These are phyloP conservation scores for Anisogramma anomala DNA, from an alignment of 2,329 filamentous ascomycete species.

Conservation along the genomic window DNA sequence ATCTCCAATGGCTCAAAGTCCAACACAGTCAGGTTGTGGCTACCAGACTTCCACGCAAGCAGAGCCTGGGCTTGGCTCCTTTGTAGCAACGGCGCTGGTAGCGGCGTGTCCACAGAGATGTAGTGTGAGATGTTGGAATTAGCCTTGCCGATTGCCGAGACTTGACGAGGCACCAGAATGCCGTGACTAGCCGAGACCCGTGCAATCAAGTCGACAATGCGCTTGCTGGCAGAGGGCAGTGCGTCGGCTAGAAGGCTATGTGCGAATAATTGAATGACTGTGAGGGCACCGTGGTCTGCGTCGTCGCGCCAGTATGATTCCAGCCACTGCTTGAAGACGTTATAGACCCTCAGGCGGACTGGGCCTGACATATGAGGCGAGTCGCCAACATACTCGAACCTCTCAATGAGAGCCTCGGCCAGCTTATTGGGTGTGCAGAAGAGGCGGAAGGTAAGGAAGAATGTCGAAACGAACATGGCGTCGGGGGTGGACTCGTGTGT, in stretches of 20 bases:
- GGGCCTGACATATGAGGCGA: slow-evolving; percentile 63
- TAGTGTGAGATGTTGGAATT: slow-evolving; percentile 57
- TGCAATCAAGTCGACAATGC: slow-evolving; percentile 67
- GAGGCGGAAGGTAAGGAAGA: slow-evolving; percentile 90
- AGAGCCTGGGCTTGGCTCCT: slow-evolving; percentile 68
- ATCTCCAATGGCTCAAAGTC: slow-evolving; percentile 89
- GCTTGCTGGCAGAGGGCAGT: slow-evolving; percentile 65
- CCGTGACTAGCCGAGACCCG: slow-evolving; percentile 60
- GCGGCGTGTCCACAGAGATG: slow-evolving; percentile 56
- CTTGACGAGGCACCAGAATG: slow-evolving; percentile 67
- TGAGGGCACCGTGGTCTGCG: slow-evolving; percentile 64
- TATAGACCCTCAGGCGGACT: slow-evolving; percentile 84
- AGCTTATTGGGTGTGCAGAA: slow-evolving; percentile 76
- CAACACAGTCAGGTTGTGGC: slow-evolving; percentile 59
- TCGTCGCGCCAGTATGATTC: slow-evolving; percentile 89
- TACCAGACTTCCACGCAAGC: slow-evolving; percentile 62
- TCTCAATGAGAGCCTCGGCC: slow-evolving; percentile 71
- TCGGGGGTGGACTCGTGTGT: slow-evolving; percentile 89
- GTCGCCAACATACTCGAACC: slow-evolving; percentile 84
- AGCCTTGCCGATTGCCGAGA: slow-evolving; percentile 81
- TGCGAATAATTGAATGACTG: slow-evolving; percentile 69
- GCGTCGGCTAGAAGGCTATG: slow-evolving; percentile 55
- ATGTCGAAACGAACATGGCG: slow-evolving; percentile 81
- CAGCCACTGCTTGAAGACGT: slow-evolving; percentile 93
- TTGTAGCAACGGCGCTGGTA: slow-evolving; percentile 58